Conservation (phyloP, 1,284 basidiomycete species). For the Gymnopus androsaceus region DNA sequence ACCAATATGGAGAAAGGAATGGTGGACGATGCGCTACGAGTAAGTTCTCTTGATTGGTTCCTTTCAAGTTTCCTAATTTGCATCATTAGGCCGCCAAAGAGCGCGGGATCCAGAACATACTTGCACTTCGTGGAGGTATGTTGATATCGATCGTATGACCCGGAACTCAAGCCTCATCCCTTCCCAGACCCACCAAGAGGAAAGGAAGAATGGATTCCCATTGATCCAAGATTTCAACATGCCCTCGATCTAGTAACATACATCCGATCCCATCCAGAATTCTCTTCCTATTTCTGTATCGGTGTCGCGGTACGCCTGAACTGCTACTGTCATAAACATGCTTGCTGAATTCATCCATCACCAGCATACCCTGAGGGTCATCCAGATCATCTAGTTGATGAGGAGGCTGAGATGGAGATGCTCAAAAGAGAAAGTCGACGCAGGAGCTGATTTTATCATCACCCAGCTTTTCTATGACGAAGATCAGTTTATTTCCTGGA, state of each 20-base stretch:
- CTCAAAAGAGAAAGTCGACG: constrained; percentile 90
- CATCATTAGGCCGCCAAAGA: constrained; percentile 71
- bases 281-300: constrained; percentile 87
- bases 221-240: constrained; percentile 84
- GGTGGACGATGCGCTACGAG: constrained; percentile 83
- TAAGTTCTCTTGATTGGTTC: constrained; percentile 35
- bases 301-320: constrained; percentile 74
- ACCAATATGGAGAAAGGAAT: constrained; percentile 93
- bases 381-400: constrained; percentile 62
- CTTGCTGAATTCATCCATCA: constrained; percentile 5
- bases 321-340: constrained; percentile 9
- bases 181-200: constrained; percentile 85
- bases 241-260: constrained; percentile 90
- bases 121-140: constrained; percentile 88
- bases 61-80: background rate
- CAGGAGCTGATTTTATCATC: constrained; percentile 94
- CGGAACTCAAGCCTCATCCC: constrained; percentile 3
- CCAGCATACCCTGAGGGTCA: constrained; percentile 93
- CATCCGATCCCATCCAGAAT: constrained; percentile 80
- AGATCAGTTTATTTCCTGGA: constrained; percentile 82
- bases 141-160: constrained; percentile 4
- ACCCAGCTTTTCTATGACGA: constrained; percentile 98
- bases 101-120: constrained; percentile 86
- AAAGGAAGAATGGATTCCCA: constrained; percentile 89
- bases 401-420: constrained; percentile 76